Base-by-base conservation (phyloP, 2,329 filamentous ascomycete species). In the Pseudopyrenochaeta lycopersici region DNA sequence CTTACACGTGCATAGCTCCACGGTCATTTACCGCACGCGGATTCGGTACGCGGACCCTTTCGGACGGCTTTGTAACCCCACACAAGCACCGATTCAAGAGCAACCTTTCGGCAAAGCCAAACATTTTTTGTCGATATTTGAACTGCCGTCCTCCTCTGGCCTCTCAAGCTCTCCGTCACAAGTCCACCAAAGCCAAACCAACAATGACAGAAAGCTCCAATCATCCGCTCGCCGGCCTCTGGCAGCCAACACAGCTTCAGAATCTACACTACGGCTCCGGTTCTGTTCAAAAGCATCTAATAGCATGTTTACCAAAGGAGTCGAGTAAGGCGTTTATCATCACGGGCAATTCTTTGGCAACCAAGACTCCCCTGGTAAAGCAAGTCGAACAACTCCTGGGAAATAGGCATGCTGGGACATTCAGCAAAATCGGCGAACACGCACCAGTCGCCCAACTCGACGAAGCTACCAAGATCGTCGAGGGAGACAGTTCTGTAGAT, bases 241-340 rank as follows among this genome's bases (percentile, higher is more conserved):
- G 81, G 78, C 80, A 80, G 60, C 80, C 81, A 0, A 80, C 76
- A 1, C 80, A 81, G 49, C 74, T 84, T 7, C 74, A 82, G 49
- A 75, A 74, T 18, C 74, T 85, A 4, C 78, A 80, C 69, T 85
- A 85, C 56, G 82, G 82, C 12, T 65, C 78, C 4, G 65, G 75
- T 21, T 79, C 76, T 7, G 82, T 85, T 3, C 53, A 75, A 50
- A 77, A 78, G 9, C 74, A 85, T 57, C 71, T 85, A 2, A 54
- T 81, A 11, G 71, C 76, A 17, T 76, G 73, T 45, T 76, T 85
- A 0, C 81, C 77, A 0, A 74, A 54, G 10, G 62, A 71, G 2
- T 66, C 63, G 2, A 84, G 82, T 46, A 84, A 84, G 71, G 84
- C 83, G 1, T 85, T 85, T 71, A 82, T 86, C 63, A 80, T 86